phyloP scores from a whole-genome alignment of 805 yeast genomes.

The Yarrowia sp. region DNA sequence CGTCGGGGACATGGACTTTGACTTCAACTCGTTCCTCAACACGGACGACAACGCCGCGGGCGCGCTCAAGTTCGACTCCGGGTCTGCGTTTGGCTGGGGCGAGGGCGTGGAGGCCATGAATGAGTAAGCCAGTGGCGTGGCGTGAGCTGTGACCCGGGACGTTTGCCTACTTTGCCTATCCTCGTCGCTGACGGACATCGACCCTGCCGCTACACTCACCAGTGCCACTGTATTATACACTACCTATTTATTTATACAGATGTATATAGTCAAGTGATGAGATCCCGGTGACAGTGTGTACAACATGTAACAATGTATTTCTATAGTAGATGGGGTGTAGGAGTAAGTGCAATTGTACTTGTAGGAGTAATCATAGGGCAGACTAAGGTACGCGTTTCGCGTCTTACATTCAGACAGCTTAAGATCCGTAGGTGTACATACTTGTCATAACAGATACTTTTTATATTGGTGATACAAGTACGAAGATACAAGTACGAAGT shows the following conservation, averaged over 20 bases:
- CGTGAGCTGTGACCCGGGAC: conserved; percentile 12
- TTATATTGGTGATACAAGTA: too few species aligned
- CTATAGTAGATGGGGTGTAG: not conserved
- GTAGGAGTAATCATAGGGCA: too few species aligned
- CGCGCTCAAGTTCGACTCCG: conserved; percentile 28
- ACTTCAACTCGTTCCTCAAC: conserved; percentile 46
- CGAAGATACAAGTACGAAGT: too few species aligned
- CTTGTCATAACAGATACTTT: too few species aligned
- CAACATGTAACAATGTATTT: conserved; percentile 16
- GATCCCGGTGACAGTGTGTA: conserved; percentile 23
- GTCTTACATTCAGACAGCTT: too few species aligned
- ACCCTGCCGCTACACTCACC: conserved; percentile 25
- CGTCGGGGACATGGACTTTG: conserved; percentile 41
- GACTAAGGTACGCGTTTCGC: too few species aligned
- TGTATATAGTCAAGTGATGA: conserved; percentile 27
- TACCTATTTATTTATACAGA: conserved; percentile 26
- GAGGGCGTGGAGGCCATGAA: conserved; percentile 30
- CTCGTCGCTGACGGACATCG: conserved; percentile 27
- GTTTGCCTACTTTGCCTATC: too few species aligned
- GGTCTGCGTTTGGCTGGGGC: conserved; percentile 29
- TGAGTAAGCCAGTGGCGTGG: conserved; percentile 20
- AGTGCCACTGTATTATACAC: conserved; percentile 27
- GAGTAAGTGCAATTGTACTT: too few species aligned
- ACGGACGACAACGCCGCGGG: conserved; percentile 40
- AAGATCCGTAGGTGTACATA: too few species aligned